Evolutionary conservation across 2,329 filamentous ascomycete species (phyloP).

Genomic region (Ceratocystis alfenasii): DNA sequence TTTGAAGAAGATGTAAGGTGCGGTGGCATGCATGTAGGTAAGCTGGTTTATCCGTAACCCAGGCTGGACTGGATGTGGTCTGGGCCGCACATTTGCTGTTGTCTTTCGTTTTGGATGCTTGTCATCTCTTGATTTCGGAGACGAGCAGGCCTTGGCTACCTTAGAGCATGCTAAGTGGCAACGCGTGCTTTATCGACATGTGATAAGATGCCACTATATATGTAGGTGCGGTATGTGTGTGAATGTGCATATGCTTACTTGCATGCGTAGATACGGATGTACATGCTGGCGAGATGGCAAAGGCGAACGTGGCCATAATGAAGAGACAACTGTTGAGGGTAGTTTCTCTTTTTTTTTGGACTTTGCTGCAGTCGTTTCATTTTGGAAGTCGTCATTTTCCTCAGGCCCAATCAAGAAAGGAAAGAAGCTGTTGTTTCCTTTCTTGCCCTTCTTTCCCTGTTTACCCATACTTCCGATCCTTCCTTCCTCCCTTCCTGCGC

Average conservation of each 20-base stretch:
- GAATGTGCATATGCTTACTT: no score
- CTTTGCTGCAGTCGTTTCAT: neutral
- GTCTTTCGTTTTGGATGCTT: no score
- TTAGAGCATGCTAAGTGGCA: no score
- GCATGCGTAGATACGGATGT: no score
- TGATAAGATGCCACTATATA: no score
- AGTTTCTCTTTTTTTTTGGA: neutral
- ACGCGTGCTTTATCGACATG: no score
- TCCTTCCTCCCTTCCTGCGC: neutral
- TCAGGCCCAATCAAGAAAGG: neutral
- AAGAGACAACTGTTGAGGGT: neutral
- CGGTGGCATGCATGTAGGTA: neutral
- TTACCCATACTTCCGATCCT: neutral
- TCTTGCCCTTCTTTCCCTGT: neutral
- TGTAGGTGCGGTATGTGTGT: no score
- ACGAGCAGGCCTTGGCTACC: neutral
- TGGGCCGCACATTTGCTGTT: no score
- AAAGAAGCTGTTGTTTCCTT: neutral
- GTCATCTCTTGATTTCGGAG: neutral
- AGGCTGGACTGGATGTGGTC: neutral
- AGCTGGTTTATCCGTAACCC: neutral
- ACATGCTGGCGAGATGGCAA: no score
- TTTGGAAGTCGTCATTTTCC: neutral
- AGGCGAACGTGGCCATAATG: no score
- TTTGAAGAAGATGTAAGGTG: neutral